Percentiles rank a stretch among this genome's conserved stretches.
Conservation (phyloP, 73 alveolate species). For the Paramecium octaurelia region DNA sequence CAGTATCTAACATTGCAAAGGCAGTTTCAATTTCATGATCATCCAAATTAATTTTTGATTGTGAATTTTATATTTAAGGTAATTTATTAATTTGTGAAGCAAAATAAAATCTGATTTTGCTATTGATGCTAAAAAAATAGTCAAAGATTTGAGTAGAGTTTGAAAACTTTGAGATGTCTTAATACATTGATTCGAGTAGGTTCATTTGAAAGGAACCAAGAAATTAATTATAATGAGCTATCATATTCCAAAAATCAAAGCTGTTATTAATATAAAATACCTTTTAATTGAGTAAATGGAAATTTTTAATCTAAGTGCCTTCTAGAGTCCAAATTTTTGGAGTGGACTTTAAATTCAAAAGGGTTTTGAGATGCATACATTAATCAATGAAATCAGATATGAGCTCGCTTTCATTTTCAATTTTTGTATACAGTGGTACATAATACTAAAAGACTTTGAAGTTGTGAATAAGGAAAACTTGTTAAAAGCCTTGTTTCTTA, state of each 20-base stretch:
- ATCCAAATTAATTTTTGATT: not conserved
- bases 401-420: conserved; percentile 81
- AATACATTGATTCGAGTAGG: not conserved
- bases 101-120: not conserved
- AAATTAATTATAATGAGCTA: not conserved
- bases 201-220: not conserved
- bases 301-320: conserved; percentile 71
- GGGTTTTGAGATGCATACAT: conserved; percentile 60
- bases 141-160: not conserved
- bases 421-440: conserved; percentile 81
- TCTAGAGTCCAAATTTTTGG: conserved; percentile 82
- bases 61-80: not conserved
- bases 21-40: conserved; percentile 21
- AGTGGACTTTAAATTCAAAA: conserved; percentile 87
- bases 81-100: not conserved
- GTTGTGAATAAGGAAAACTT: conserved; percentile 84
- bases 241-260: conserved; percentile 5
- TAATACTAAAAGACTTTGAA: conserved; percentile 86
- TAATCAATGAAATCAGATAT: not conserved
- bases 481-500: conserved; percentile 67
- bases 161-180: not conserved
- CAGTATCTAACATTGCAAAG: not conserved
- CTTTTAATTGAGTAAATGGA: not conserved
- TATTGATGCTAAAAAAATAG: not conserved
- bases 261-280: not conserved